These are phyloP conservation scores for Sarcomyxa edulis DNA, from an alignment of 768 basidiomycete species.

Conservation along the genomic window DNA sequence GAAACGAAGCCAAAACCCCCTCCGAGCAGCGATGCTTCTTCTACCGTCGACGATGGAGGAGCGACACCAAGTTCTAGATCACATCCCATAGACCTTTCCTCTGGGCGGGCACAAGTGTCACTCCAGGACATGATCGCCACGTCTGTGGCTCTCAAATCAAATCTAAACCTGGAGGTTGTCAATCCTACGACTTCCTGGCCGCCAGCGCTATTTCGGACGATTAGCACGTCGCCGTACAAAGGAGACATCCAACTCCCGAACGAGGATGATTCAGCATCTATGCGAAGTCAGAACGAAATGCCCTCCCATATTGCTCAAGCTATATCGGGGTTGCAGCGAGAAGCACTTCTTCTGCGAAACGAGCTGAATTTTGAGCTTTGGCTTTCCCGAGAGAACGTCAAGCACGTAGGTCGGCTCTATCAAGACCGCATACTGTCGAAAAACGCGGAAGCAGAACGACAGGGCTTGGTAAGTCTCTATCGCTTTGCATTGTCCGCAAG, in stretches of 20 bases:
- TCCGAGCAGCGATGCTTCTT: slow-evolving; percentile 10
- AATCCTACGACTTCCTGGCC: slow-evolving; percentile 52
- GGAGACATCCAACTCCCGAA: slow-evolving; percentile 7
- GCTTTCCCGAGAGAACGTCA: slow-evolving; percentile 75
- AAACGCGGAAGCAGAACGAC: slow-evolving; percentile 76
- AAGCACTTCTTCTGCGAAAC: slow-evolving; percentile 67
- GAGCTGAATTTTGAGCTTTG: slow-evolving; percentile 86
- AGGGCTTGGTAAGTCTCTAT: slow-evolving; percentile 57
- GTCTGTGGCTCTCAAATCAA: slow-evolving; percentile 69
- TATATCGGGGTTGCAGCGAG: slow-evolving; percentile 68
- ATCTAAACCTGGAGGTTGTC: slow-evolving; percentile 56
- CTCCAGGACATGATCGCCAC: slow-evolving; percentile 73
- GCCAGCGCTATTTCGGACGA: slow-evolving; percentile 32
- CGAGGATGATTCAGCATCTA: slow-evolving; percentile 6
- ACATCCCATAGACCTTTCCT: slow-evolving; percentile 30
- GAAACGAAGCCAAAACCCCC: background rate
- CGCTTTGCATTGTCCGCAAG: slow-evolving; percentile 3
- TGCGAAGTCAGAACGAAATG: slow-evolving; percentile 16
- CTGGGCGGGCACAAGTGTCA: slow-evolving; percentile 35
- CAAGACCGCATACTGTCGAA: slow-evolving; percentile 67
- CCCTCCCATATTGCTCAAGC: slow-evolving; percentile 55
- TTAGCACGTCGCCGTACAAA: slow-evolving; percentile 20
- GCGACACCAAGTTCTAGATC: slow-evolving; percentile 19
- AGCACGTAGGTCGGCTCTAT: slow-evolving; percentile 78
- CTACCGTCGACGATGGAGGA: slow-evolving; percentile 7